Percentiles rank a stretch among this genome's conserved stretches.
Evolutionary conservation across 78 protist genomes (phyloP).

Genomic region (Anaeramoeba flamelloides): DNA sequence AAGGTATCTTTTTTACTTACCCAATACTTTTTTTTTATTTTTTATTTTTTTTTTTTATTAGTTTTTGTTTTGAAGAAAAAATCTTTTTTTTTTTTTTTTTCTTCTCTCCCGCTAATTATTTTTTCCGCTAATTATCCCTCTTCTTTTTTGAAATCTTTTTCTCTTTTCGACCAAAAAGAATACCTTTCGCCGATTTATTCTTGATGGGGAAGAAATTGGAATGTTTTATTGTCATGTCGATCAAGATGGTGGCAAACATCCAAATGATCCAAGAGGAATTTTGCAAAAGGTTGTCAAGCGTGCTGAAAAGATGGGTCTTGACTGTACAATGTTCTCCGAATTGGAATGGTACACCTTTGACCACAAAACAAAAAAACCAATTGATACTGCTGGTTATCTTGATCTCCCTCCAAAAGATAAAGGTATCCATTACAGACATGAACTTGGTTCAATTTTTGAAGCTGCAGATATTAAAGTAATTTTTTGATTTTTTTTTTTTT

Average conservation of each 20-base stretch:
- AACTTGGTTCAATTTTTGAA: not conserved
- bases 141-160: no score
- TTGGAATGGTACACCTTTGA: conserved; percentile 16
- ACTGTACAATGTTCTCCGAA: conserved; percentile 9
- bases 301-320: conserved; percentile 9
- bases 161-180: no score
- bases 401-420: conserved; percentile 18
- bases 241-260: not conserved
- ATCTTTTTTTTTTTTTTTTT: not conserved
- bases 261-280: conserved; percentile 2
- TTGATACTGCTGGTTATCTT: conserved; percentile 12
- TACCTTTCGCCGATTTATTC: not conserved
- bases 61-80: not conserved
- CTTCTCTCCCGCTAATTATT: no score
- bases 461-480: not conserved
- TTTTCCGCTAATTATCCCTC: no score
- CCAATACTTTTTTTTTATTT: not conserved
- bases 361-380: not conserved
- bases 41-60: not conserved
- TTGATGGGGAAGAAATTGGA: conserved; percentile 1
- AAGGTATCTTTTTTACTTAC: not conserved
- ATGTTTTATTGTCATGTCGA: not conserved
- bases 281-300: not conserved
- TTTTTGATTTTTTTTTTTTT: not conserved
- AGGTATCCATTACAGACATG: not conserved